Base-by-base conservation (phyloP, 257 asterid species). In the Linderniella brevidens region DNA sequence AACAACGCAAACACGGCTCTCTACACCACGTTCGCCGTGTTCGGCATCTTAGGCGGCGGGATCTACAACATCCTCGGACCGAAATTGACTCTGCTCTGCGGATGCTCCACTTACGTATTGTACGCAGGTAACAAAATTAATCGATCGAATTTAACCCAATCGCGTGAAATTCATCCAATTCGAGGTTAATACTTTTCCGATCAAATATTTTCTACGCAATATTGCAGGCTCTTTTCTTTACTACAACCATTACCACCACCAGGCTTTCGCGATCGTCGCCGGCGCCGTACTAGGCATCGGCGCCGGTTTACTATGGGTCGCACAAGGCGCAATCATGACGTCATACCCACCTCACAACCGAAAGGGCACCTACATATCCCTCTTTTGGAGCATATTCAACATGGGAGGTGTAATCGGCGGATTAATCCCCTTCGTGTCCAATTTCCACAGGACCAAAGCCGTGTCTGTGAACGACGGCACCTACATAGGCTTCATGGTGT, bases 1-100 rank as follows among this genome's bases (percentile, higher is more conserved):
- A 81, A 90, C 80, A 85, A 90, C 68, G 96, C 98, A 17, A 86
- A 79, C 85, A 90, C 98, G 45, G 96, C 98, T 58, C 87, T 90
- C 17, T 90, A 90, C 86, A 75, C 94, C 47, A 68, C 94, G 66
- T 90, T 90, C 61, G 77, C 96, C 19, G 35, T 90, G 7, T 90
- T 85, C 53, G 98, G 96, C 0, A n/a, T 90, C 3, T 58, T 90
- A 0, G 98, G 98, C 8, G 96, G 98, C 13, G 94, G 98, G 0
- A 75, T 85, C 50, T 90, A 90, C 73, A 90, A 90, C 69, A 68
- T 90, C 11, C 52, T 90, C 0, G 96, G 96, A 32, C 94, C 98
- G 8, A 57, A 68, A 36, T 62, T 74, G 4, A 84, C 98, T 0
- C 60, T 88, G 6, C 41, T 77, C 46, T 42, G 61, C 32, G 94